Evolutionary conservation across 177 flowering plant genomes (phyloP), one percentile per base, ranked within the genome.

Genomic region (Vitis hybrid): DNA sequence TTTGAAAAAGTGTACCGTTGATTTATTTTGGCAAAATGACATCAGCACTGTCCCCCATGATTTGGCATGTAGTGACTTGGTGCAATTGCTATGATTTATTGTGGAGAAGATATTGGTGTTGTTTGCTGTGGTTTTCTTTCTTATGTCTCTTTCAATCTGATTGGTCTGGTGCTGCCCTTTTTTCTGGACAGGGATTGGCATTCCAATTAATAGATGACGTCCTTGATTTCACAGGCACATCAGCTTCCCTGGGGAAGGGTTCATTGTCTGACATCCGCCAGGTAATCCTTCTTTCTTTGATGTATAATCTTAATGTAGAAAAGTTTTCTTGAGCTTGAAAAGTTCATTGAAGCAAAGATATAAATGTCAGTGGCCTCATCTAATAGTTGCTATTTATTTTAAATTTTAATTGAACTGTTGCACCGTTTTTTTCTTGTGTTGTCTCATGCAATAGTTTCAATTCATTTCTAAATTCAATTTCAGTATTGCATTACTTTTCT

Each of bases 191-290:
- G 98, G 98, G 98, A 10, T 77, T 94, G 87, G 97, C 98, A 73
- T 92, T 62, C 76, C 98, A 94, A 73, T 70, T 94, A 76, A 91
- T 94, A 57, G 98, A 94, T 68, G 98, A 94, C 71, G 91, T 91
- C 58, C 92, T 94, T 63, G 97, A 92, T 81, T 92, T 88, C 85
- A 94, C 91, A 1, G 98, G 97, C 75, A 92, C 98, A 76, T 88
- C 97, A 65, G 77, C 95, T 61, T 88, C 98, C 65, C 97, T 94
- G 13, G 98, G 97, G 71, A 94, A 94, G 83, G 95, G 95, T 66
- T 88, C 95, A 41, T 81, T 94, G 54, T 92, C 96, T 58, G 94
- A 92, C 78, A 90, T 91, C 27, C 93, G 87, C 75, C 97, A 90
- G 83, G 94, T 91, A 87, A 74, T 57, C 7, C 50, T 8, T 70